Base-by-base conservation (phyloP, 805 yeast species). In the Wickerhamiella azyma region DNA sequence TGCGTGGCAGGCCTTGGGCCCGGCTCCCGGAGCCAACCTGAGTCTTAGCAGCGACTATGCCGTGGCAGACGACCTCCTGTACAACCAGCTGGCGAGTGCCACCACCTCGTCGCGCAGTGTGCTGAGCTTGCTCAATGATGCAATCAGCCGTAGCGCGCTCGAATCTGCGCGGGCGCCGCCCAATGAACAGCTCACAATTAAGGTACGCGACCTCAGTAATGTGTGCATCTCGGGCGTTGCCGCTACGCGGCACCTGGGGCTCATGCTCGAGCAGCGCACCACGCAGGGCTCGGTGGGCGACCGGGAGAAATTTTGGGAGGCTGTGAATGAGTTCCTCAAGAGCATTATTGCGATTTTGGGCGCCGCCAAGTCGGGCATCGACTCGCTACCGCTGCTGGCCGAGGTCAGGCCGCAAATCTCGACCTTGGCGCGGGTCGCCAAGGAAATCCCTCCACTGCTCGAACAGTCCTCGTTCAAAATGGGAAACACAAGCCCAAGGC, bases 361-460 rank as follows among this genome's bases (percentile, higher is more conserved):
- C 2, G 76, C 84, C 1, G 85, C 94, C 0, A 86, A 86, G 57
- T 71, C 74, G 1, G 79, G 94, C 1, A 81, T 89, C 76, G 73
- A 75, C 45, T 96, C 84, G 52, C 69, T 85, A 48, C 88, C 94
- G 0, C 72, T 79, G 13, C 68, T 89, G 43, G 79, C 81, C 54
- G 95, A 84, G 47, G 68, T 94, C 48, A 79, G 88, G 7, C 76
- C 83, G 5, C 56, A 51, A 18, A 72, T 89, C 63, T 84, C 94
- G 0, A 75, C 77, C 32, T 67, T 89, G 48, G 88, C 96, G 0
- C 77, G 85, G 52, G 82, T 88, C 2, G 85, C 96, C 3, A 89
- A 89, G 57, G 97, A 89, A 57, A 81, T 89, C 13, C 86, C 96
- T 0, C 78, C 85, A n/a, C 69, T 84, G 54, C 65, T 88, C 37